Evolutionary conservation across 2,329 filamentous ascomycete genomes (phyloP), one percentile per base, ranked within the genome.

Genomic region (Aspergillus tamarii): DNA sequence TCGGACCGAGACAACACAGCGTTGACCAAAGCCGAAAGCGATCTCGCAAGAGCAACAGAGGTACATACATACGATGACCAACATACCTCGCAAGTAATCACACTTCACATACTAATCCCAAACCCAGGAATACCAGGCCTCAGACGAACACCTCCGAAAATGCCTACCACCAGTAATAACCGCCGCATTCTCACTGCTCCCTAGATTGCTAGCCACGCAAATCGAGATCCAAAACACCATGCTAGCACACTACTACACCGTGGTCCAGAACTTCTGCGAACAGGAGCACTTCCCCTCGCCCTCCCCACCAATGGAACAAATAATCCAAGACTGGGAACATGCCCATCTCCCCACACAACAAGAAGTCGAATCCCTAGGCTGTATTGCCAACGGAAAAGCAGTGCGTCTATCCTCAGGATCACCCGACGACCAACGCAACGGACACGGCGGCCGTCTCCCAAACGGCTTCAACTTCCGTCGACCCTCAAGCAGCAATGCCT

Each of bases 171-270:
- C 87, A 1, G 81, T 96, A 10, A 87, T 94, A 59, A 80, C 85
- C 3, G 88, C 90, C 11, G 85, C 89, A 4, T 92, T 93, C 73
- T 89, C 85, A 28, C 81, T 96, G n/a, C 84, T 94, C 14, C 91
- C 91, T 32, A 87, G 88, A 59, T 82, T 96, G 23, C 83, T 94
- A 12, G 84, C 85, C 46, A 84, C 85, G 41, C 89, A 94, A 72
- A 87, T 94, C 52, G 84, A 90, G 73, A 88, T 93, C 32, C 92
- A 94, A 76, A 93, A 93, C 74, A 87, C 88, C 54, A 82, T 95
- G 58, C 86, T 95, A 6, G 92, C 88, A 0, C 84, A 93, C 65
- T 88, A 92, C 69, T 95, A 95, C 78, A 95, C 92, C 1, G 84
- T 88, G 5, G 80, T 94, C 8, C 88, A 93, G 74, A 87, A 86